Conservation (phyloP, 108 stramenopile species). For the Cylindrotheca closterium region DNA sequence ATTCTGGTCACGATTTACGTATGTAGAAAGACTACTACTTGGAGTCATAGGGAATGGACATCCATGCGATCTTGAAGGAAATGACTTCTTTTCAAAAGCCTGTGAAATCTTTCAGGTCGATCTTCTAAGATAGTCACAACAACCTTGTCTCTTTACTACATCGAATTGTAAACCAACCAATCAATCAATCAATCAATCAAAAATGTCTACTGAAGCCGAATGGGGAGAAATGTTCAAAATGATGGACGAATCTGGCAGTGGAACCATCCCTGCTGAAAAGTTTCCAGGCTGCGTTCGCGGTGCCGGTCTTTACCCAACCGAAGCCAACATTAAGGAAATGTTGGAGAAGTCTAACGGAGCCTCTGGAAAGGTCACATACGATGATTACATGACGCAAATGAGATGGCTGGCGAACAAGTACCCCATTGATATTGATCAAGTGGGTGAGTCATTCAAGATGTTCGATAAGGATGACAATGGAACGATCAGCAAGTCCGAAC, state of each 20-base stretch:
- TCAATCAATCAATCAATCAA: no score
- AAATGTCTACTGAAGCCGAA: conserved; percentile 4
- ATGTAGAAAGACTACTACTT: no score
- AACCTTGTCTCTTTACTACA: no score
- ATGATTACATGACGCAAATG: conserved; percentile 10
- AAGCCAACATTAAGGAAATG: conserved; percentile 22
- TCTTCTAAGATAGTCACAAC: no score
- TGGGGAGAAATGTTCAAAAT: conserved; percentile 14
- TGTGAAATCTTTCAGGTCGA: no score
- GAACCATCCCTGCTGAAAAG: conserved; percentile 13
- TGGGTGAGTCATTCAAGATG: conserved; percentile 23
- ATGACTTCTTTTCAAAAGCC: no score
- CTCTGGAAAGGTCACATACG: conserved; percentile 1
- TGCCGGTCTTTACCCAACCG: conserved; percentile 18
- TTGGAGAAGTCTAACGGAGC: conserved; percentile 4
- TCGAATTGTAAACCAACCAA: no score
- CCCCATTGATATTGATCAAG: conserved; percentile 16
- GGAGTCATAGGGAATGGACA: no score
- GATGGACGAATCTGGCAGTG: conserved; percentile 13
- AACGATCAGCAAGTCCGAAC: conserved; percentile 6
- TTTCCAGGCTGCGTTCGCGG: conserved; percentile 10
- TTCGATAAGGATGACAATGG: conserved; percentile 30
- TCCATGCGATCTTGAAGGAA: no score
- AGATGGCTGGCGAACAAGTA: conserved; percentile 15
- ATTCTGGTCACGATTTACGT: no score